Evolutionary conservation across 371 early-diverging fungal genomes (phyloP).

Genomic region (Syncephalastrum racemosum): DNA sequence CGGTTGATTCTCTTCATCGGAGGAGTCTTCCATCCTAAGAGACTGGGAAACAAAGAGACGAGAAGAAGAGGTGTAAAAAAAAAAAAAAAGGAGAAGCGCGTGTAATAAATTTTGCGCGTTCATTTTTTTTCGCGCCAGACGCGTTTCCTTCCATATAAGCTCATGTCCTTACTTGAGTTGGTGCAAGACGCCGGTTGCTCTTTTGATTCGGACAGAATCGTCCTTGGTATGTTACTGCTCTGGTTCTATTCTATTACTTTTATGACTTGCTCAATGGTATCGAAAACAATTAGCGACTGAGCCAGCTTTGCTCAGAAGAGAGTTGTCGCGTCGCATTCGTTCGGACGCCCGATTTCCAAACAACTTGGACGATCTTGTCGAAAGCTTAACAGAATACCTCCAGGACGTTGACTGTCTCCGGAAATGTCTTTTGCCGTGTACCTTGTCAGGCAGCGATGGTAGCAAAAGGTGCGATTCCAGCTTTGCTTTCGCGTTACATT

Average conservation of each 20-base stretch:
- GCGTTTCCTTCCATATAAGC: too few relatives aligned
- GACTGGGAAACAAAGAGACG: background rate
- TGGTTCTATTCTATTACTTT: background rate
- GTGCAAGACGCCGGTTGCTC: conserved; percentile 21
- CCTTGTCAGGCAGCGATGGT: conserved; percentile 15
- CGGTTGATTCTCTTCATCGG: conserved; percentile 37
- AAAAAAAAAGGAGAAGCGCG: background rate
- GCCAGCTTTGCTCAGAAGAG: conserved; percentile 34
- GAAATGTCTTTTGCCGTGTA: conserved; percentile 36
- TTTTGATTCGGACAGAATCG: conserved; percentile 5
- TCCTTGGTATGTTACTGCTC: conserved; percentile 15
- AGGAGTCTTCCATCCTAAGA: conserved; percentile 32
- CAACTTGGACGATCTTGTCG: conserved; percentile 23
- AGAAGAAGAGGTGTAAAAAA: background rate
- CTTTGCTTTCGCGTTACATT: background rate
- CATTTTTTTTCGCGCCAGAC: too few relatives aligned
- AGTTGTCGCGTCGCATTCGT: conserved; percentile 28
- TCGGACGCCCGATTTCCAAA: conserved; percentile 19
- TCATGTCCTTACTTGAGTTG: conserved; percentile 5
- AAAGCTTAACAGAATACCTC: conserved; percentile 24
- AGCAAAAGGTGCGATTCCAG: conserved; percentile 14
- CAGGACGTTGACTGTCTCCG: conserved; percentile 29
- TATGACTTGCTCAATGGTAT: conserved; percentile 1
- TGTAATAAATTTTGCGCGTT: too few relatives aligned
- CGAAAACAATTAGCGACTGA: conserved; percentile 14